A percentile compares a stretch with the other conserved stretches of the same genome.
Conservation (phyloP, 805 yeast species). For the Nakazawaea siamensis region DNA sequence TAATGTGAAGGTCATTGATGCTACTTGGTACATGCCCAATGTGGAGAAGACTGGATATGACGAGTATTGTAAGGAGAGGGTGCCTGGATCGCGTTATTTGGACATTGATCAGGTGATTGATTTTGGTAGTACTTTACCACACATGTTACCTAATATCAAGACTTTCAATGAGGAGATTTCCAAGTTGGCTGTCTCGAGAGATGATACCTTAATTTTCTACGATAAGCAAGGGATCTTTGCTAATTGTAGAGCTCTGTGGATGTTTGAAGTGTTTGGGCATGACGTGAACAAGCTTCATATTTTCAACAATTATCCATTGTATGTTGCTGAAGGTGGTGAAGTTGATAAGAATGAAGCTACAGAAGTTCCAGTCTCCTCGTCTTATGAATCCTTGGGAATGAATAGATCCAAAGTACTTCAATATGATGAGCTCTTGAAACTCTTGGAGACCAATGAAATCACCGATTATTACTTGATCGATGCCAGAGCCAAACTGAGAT, state of each 20-base stretch:
- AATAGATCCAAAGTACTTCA: slow-evolving; percentile 45
- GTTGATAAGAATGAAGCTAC: slow-evolving; percentile 14
- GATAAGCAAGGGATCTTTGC: slow-evolving; percentile 83
- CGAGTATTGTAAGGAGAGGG: slow-evolving; percentile 51
- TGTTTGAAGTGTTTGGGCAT: slow-evolving; percentile 75
- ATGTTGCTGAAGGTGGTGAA: slow-evolving; percentile 13
- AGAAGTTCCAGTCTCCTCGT: slow-evolving; percentile 13
- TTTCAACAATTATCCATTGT: slow-evolving; percentile 55
- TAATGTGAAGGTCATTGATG: slow-evolving; percentile 55
- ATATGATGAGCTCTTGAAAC: slow-evolving; percentile 56
- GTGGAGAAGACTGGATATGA: slow-evolving; percentile 47
- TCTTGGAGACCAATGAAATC: slow-evolving; percentile 42
- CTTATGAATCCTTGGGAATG: slow-evolving; percentile 28
- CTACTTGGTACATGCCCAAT: slow-evolving; percentile 91
- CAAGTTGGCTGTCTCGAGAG: slow-evolving; percentile 44
- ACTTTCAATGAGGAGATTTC: slow-evolving; percentile 48
- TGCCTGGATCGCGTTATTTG: slow-evolving; percentile 59
- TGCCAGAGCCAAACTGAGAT: slow-evolving; percentile 74
- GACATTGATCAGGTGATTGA: slow-evolving; percentile 71
- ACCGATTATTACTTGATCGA: slow-evolving; percentile 54
- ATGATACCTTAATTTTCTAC: slow-evolving; percentile 68
- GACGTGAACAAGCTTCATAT: slow-evolving; percentile 41
- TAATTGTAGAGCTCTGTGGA: slow-evolving; percentile 91
- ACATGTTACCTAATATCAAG: slow-evolving; percentile 70
- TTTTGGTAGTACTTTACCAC: slow-evolving; percentile 61